Conservation (phyloP, 371 early-diverging fungal genomes). For the Syncephalis plumigaleata region DNA sequence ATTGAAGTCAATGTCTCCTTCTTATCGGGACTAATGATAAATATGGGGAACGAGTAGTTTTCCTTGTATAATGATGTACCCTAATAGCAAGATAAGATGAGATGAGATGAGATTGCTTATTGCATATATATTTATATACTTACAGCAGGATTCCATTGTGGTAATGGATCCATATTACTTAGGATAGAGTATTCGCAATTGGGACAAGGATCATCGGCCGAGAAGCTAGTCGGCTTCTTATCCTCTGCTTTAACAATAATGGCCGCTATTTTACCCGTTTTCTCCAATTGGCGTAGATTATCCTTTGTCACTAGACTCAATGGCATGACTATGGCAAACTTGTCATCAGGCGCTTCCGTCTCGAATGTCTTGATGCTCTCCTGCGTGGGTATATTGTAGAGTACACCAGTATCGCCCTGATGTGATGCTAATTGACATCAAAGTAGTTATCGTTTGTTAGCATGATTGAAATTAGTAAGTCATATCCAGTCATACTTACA, state of each 20-base stretch:
- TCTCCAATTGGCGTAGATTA: conserved; percentile 11
- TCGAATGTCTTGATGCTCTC: conserved; percentile 29
- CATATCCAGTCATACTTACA: too few relatives aligned
- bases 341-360: conserved; percentile 9
- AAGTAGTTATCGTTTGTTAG: too few relatives aligned
- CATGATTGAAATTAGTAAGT: too few relatives aligned
- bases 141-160: conserved; percentile 54
- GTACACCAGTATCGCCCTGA: conserved; percentile 22
- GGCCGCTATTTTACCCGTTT: conserved; percentile 20
- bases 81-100: conserved; percentile 10
- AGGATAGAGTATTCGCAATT: conserved; percentile 55
- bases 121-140: background rate
- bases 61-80: conserved; percentile 33
- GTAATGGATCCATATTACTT: conserved; percentile 22
- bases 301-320: conserved; percentile 34
- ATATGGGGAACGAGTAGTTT: conserved; percentile 44
- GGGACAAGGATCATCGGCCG: conserved; percentile 47
- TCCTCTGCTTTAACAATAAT: conserved; percentile 26
- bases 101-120: background rate
- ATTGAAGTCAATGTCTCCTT: conserved; percentile 22
- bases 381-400: conserved; percentile 28
- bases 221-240: conserved; percentile 13
- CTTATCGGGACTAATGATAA: conserved; percentile 32
- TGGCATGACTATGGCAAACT: conserved; percentile 39
- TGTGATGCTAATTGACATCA: too few relatives aligned